A percentile compares a stretch with the other conserved stretches of the same genome.
These are phyloP conservation scores for Boletus insuetus DNA, from an alignment of 768 basidiomycete genomes.

Conservation along the genomic window DNA sequence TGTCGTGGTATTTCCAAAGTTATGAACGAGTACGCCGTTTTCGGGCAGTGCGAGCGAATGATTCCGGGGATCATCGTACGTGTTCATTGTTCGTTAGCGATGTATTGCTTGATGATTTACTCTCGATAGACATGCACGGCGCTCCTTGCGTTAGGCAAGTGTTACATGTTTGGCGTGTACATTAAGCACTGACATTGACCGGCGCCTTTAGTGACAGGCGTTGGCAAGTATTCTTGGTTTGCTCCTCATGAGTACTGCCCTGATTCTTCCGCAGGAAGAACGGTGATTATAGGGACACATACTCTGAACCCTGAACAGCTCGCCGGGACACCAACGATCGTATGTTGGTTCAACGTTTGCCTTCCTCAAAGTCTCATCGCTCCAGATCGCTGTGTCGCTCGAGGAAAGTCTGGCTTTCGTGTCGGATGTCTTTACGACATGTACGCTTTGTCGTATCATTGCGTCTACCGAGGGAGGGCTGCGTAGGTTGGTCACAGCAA, in stretches of 20 bases:
- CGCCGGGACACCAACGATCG: neutral
- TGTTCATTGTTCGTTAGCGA: neutral
- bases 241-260: neutral
- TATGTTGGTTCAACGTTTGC: neutral
- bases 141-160: neutral
- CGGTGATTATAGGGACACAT: neutral
- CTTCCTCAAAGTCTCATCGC: neutral
- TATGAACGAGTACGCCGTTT: neutral
- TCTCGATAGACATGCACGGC: neutral
- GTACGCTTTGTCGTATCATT: neutral
- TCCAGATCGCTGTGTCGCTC: neutral
- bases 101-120: neutral
- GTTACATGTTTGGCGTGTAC: neutral
- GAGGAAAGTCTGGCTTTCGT: constrained; percentile 1
- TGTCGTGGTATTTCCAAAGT: neutral
- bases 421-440: constrained; percentile 4
- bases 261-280: neutral
- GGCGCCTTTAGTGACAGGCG: neutral
- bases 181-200: neutral
- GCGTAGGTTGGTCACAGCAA: neutral
- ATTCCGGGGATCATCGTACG: constrained; percentile 5
- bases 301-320: neutral
- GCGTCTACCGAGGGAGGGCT: neutral
- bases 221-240: neutral
- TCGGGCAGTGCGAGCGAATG: neutral